Evolutionary conservation across 441 rosid genomes (phyloP).

Genomic region (Arabidopsis lyrata): DNA sequence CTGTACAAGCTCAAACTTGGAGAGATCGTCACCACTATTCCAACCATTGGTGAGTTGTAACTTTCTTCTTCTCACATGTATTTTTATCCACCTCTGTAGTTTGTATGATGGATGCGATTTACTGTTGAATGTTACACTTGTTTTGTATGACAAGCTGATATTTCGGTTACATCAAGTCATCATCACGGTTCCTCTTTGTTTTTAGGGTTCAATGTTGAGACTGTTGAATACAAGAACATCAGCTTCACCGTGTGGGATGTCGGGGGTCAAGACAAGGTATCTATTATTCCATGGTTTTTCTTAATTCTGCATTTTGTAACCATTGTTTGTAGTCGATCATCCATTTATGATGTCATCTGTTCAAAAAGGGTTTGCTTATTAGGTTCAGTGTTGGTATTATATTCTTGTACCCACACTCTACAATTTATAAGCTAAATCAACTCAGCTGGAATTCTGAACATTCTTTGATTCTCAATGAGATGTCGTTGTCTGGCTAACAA

Average conservation of each 20-base stretch:
- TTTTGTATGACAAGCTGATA: constrained; percentile 6
- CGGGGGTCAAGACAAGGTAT: constrained; percentile 52
- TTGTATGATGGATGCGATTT: not conserved
- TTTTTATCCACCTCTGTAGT: not conserved
- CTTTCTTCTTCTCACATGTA: not conserved
- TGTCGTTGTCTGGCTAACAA: constrained; percentile 33
- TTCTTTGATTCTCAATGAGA: constrained; percentile 20
- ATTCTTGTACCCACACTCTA: constrained; percentile 35
- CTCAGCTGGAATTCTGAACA: constrained; percentile 13
- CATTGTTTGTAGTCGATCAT: not conserved
- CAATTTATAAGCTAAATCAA: constrained; percentile 44
- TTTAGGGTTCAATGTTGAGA: constrained; percentile 50
- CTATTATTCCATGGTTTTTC: too few species aligned
- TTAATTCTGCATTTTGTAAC: too few species aligned
- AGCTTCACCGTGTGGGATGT: constrained; percentile 56
- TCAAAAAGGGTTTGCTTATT: constrained; percentile 35
- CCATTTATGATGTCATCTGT: not conserved
- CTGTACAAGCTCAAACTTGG: constrained; percentile 92
- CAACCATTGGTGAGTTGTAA: constrained; percentile 75
- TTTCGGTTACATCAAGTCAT: too few species aligned
- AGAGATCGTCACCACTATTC: constrained; percentile 90
- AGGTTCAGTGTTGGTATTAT: constrained; percentile 45
- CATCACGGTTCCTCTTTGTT: not conserved
- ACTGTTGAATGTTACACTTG: not conserved
- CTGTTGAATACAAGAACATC: constrained; percentile 55